phyloP scores from a whole-genome alignment of 129 eudicot genomes.

The Centella asiatica region DNA sequence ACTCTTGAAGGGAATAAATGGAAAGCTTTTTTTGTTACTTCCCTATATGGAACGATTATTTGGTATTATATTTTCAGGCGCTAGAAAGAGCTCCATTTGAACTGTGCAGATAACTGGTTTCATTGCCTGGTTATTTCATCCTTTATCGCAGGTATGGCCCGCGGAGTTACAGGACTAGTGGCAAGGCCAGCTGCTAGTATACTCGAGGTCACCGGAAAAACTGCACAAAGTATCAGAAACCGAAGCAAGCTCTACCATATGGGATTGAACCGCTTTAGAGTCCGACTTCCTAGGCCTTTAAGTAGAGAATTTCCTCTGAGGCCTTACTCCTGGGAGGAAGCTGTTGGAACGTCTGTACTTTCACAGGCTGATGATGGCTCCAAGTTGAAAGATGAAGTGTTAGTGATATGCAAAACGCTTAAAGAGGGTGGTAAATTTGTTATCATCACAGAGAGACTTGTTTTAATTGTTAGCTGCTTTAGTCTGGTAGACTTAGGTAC shows the following conservation, averaged over 20 bases:
- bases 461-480: constrained; percentile 59
- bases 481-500: constrained; percentile 56
- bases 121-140: neutral
- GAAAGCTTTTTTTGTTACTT: neutral
- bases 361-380: constrained; percentile 31
- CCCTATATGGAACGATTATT: neutral
- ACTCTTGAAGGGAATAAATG: neutral
- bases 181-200: constrained; percentile 97
- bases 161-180: constrained; percentile 94
- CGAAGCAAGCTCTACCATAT: constrained; percentile 68
- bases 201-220: constrained; percentile 83
- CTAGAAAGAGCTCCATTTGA: neutral
- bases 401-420: constrained; percentile 66
- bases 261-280: constrained; percentile 54
- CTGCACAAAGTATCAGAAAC: constrained; percentile 95
- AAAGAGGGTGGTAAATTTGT: constrained; percentile 55
- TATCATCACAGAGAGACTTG: constrained; percentile 50
- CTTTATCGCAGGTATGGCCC: constrained; percentile 62
- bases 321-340: constrained; percentile 96
- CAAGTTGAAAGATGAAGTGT: constrained; percentile 49
- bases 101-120: neutral
- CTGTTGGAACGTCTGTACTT: constrained; percentile 64
- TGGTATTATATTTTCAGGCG: neutral
- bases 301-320: constrained; percentile 47
- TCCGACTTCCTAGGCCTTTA: constrained; percentile 83